Evolutionary conservation across 208 protist species (phyloP).

Genomic region (Herpetomonas tarakana): DNA sequence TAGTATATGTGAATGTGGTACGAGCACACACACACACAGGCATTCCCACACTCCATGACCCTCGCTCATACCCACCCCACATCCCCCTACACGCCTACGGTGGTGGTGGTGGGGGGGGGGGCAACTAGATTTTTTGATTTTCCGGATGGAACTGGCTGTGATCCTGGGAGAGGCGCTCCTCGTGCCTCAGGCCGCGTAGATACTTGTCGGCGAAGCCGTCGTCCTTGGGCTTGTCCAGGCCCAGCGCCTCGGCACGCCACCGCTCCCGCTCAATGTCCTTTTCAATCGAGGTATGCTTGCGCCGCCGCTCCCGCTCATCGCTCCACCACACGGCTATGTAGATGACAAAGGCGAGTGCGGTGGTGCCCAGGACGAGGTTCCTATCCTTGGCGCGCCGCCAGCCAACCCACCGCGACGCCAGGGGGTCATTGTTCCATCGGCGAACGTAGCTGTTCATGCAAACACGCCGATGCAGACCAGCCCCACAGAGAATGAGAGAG

Average conservation of each 20-base stretch:
- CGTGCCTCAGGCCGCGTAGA: conserved; percentile 11
- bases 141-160: background rate
- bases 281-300: conserved; percentile 63
- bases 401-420: conserved; percentile 31
- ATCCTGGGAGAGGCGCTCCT: conserved; percentile 1
- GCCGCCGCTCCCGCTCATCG: conserved; percentile 49
- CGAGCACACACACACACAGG: conserved; percentile 10
- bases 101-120: no score
- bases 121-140: conserved; percentile 7
- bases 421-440: conserved; percentile 38
- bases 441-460: conserved; percentile 64
- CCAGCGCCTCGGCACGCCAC: conserved; percentile 72
- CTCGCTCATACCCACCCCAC: background rate
- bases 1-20: background rate
- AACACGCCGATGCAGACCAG: background rate
- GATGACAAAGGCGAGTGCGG: conserved; percentile 24
- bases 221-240: conserved; percentile 37
- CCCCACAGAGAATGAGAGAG: background rate
- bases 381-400: conserved; percentile 46
- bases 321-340: conserved; percentile 52
- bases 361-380: conserved; percentile 35
- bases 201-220: conserved; percentile 70
- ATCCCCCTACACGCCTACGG: no score
- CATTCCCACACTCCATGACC: conserved; percentile 5
- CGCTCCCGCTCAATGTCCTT: conserved; percentile 80